Evolutionary conservation across 805 yeast genomes (phyloP).

Genomic region (Spathaspora sp.): DNA sequence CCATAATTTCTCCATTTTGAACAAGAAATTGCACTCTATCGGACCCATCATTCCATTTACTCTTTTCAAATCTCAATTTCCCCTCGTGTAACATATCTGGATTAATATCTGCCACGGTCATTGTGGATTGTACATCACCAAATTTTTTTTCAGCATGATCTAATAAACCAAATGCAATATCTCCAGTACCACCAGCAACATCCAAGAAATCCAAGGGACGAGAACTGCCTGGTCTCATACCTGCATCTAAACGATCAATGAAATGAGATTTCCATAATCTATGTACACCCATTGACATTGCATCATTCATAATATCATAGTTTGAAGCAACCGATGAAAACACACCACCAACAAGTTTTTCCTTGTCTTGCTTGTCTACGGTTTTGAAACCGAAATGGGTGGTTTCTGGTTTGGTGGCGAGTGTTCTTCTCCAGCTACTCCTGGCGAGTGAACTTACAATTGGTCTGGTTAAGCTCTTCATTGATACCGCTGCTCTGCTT

Average conservation of each 20-base stretch:
- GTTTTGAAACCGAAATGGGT: constrained; percentile 93
- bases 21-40: constrained; percentile 76
- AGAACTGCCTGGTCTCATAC: constrained; percentile 77
- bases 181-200: constrained; percentile 99
- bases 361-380: constrained; percentile 76
- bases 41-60: constrained; percentile 51
- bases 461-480: neutral
- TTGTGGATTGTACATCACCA: constrained; percentile 70
- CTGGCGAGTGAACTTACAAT: neutral
- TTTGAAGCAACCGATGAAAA: constrained; percentile 92
- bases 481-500: too few species aligned
- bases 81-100: constrained; percentile 96
- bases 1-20: constrained; percentile 91
- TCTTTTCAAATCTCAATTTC: constrained; percentile 61
- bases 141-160: constrained; percentile 81
- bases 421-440: neutral
- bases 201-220: constrained; percentile 85
- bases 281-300: constrained; percentile 94
- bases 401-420: constrained; percentile 33
- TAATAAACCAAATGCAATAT: constrained; percentile 90
- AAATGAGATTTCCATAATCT: constrained; percentile 93
- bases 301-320: constrained; percentile 97
- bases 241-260: constrained; percentile 85
- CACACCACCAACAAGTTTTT: constrained; percentile 77
- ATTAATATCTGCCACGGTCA: constrained; percentile 93